Percentiles rank a stretch among this genome's conserved stretches.
phyloP scores from a whole-genome alignment of 345 rosid genomes.

The Gossypium herbaceum region DNA sequence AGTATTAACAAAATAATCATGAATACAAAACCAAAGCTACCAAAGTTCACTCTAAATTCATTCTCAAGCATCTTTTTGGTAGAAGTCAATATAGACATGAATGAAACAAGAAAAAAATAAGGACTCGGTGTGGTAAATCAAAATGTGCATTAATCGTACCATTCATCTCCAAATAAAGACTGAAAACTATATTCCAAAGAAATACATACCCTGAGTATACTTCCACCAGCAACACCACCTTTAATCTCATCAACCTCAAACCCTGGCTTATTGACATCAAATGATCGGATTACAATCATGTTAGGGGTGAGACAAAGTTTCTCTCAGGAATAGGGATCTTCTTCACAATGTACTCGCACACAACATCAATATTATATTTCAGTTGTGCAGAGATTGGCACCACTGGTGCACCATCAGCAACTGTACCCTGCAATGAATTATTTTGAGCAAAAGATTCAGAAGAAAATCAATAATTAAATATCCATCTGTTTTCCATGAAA shows the following conservation, averaged over 20 bases:
- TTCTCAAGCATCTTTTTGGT: neutral
- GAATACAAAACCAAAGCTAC: neutral
- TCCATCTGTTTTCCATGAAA: neutral
- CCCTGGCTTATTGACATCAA: conserved; percentile 96
- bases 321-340: conserved; percentile 96
- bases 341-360: conserved; percentile 88
- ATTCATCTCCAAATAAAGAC: neutral
- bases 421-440: conserved; percentile 63
- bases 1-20: neutral
- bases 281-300: conserved; percentile 95
- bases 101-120: neutral
- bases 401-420: conserved; percentile 86
- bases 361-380: conserved; percentile 90
- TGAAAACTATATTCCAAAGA: neutral
- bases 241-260: conserved; percentile 85
- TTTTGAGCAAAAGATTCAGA: neutral
- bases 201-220: conserved; percentile 72
- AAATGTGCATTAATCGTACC: neutral
- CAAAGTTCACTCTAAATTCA: neutral
- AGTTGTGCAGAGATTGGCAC: conserved; percentile 96
- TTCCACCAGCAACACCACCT: conserved; percentile 99
- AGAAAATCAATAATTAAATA: neutral
- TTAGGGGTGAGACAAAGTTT: conserved; percentile 79
- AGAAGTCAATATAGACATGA: neutral
- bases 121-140: neutral